phyloP scores from a whole-genome alignment of 345 rosid genomes.

The Aquilaria malaccensis region DNA sequence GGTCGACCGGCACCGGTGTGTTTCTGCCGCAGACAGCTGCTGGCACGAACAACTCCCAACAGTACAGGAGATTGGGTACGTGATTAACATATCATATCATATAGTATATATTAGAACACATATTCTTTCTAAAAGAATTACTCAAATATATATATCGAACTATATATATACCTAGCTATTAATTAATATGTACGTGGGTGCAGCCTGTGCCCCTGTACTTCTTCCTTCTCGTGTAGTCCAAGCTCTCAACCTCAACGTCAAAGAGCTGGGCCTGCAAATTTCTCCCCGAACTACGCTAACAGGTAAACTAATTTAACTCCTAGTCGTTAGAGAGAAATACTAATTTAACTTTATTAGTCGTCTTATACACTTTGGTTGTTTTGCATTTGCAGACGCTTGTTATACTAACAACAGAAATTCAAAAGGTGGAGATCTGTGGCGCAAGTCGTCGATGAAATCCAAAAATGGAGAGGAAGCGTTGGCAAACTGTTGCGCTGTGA shows the following conservation, averaged over 20 bases:
- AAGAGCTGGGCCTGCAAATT: constrained; percentile 26
- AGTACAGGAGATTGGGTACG: constrained; percentile 52
- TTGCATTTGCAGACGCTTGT: no score
- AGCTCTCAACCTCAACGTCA: constrained; percentile 37
- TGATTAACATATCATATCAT: no score
- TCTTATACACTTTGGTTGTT: no score
- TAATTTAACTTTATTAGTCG: no score
- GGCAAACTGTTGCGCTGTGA: constrained; percentile 7
- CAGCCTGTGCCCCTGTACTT: constrained; percentile 41
- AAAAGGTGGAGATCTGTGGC: constrained; percentile 3
- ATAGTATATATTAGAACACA: no score
- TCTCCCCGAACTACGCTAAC: constrained; percentile 7
- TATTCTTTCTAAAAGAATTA: no score
- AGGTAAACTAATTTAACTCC: no score
- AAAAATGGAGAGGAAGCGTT: constrained; percentile 14
- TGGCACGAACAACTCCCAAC: constrained; percentile 27
- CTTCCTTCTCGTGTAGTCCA: constrained; percentile 38
- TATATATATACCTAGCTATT: no score
- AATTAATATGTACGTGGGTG: background rate
- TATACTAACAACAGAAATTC: background rate
- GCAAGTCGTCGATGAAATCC: constrained; percentile 2
- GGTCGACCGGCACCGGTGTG: constrained; percentile 78
- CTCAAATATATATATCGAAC: no score
- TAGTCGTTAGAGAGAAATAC: no score
- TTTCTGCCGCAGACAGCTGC: constrained; percentile 50